Evolutionary conservation across 2,329 filamentous ascomycete species (phyloP), one percentile per base, ranked within the genome.

Genomic region (Ophiosphaerella narmari): DNA sequence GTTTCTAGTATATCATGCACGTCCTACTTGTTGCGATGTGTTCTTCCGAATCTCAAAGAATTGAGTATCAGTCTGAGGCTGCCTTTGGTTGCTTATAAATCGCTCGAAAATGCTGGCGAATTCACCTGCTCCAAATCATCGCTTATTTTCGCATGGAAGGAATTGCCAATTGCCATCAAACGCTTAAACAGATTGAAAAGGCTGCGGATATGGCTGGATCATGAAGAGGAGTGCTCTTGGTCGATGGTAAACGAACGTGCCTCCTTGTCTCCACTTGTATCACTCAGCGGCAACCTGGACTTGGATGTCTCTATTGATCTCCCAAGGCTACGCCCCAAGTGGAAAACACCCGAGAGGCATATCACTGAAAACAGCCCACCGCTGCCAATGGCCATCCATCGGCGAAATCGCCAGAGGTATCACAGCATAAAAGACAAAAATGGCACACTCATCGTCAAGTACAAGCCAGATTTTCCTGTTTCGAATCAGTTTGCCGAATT

Each of bases 141-240:
- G 16, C 11, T 39, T 23, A 11, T 24, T 11, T 13, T 11, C 7
- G 4, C 37, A 23, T 39, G 37, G 37, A 23, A 8, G 3, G 5
- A 23, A 39, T n/a, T 39, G 13, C 37, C 8, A 11, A 21, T 13
- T 7, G 21, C 37, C 8, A 39, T 39, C 11, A 8, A 13, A 8
- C 16, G 16, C 11, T 21, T 55, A 23, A 48, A 14, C 12, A 40
- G 39, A 35, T 34, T 52, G 13, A 31, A 36, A 42, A 48, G 34
- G 44, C 40, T 58, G 14, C 39, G 33, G n/a, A 48, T 58, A 7
- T 58, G 49, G 55, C 39, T 58, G 13, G 55, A 55, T 47, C 52
- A 58, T 39, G 32, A 31, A 1, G 55, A 51, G 3, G 16, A 11
- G 21, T 36, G n/a, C 9, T 44, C 52, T 16, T 55, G 55, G 55